Base-by-base conservation (phyloP, 768 basidiomycete species). In the Auricularia sp. region DNA sequence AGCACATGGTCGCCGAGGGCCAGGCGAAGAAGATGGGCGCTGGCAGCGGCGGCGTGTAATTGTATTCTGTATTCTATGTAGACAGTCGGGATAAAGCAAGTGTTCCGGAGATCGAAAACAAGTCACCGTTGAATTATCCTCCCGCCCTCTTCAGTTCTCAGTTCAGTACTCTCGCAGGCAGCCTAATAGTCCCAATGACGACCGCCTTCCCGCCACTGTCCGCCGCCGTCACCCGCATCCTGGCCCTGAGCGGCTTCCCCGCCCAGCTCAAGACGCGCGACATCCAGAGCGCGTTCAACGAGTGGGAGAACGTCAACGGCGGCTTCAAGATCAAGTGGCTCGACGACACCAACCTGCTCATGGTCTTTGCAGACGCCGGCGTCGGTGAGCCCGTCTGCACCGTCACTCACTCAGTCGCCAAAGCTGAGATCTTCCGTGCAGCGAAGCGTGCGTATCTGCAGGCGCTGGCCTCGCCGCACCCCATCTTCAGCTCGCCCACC, bases 281-380 rank as follows among this genome's bases (percentile, higher is more conserved):
- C 76, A 91, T 99, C 61, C 94, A 98, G 73, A 73, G 81, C 54
- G 90, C 93, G 56, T 97, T 98, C 75, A 80, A 87, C 62, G 93
- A 94, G 56, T 98, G 89, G 83, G 94, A 97, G 71, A 82, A 78
- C 66, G 79, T 87, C 63, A 85, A 81, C 65, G 97, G 96, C 35
- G 97, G 97, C 29, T 97, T 96, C 81, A 94, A 95, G 82, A 95
- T 99, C 74, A 99, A 99, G 75, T 99, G 97, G 97, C 84, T 86
- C 70, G 95, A 99, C 76, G 97, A 99, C 76, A 94, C 92, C 44
- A 95, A 91, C 73, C 89, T 96, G 47, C 79, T 95, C 70, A 89
- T 97, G 69, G 97, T 99, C 64, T 99, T 99, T 74, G 83, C 85
- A 68, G 97, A 98, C 77, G 86, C 97, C 64, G 80, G 82, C 61